Evolutionary conservation across 2,329 filamentous ascomycete genomes (phyloP), one percentile per base, ranked within the genome.

Genomic region (Fusarium oxysporum): DNA sequence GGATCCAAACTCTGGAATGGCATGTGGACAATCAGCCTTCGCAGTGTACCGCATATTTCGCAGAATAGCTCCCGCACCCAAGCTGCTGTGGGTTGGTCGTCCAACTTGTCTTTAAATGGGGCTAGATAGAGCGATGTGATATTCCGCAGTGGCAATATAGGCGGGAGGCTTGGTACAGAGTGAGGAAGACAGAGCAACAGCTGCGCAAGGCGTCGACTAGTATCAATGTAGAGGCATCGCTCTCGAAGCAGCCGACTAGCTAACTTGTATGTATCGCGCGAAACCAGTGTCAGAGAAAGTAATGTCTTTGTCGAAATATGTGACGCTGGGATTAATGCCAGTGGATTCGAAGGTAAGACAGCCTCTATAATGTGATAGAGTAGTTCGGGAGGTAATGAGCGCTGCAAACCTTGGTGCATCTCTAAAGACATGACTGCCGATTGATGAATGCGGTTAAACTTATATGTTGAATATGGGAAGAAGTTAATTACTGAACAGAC

Each of bases 11-110:
- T 84, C 28, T 82, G 79, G 50, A 87, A 83, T 11, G 86, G 85
- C 71, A 88, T 86, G 64, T 86, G 80, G 45, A 88, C 81, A 51
- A 87, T 80, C 11, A 88, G 80, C 25, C 84, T 83, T 47, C 77
- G 81, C 48, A 89, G 80, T 11, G 82, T 82, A 25, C 76, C 72
- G 54, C 79, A 79, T 35, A 85, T 78, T 64, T 82, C 80, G 62
- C 77, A 81, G 54, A 88, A 81, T 4, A 88, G 79, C 47, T 84
- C 81, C 10, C 81, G 80, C 41, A 85, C 80, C 80, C 80, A 82
- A 25, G 72, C 73, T 1, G 85, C 83, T 25, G 81, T 82, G 9
- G 81, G 80, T 60, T 80, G 79, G 62, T 87, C 79, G 59, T 85
- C 81, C 21, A 85, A 73, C 21, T 77, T 77, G 9, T 59, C 38